A percentile compares a stretch with the other conserved stretches of the same genome.
phyloP scores from a whole-genome alignment of 2,329 filamentous ascomycete species.

The Calycina herbarum region DNA sequence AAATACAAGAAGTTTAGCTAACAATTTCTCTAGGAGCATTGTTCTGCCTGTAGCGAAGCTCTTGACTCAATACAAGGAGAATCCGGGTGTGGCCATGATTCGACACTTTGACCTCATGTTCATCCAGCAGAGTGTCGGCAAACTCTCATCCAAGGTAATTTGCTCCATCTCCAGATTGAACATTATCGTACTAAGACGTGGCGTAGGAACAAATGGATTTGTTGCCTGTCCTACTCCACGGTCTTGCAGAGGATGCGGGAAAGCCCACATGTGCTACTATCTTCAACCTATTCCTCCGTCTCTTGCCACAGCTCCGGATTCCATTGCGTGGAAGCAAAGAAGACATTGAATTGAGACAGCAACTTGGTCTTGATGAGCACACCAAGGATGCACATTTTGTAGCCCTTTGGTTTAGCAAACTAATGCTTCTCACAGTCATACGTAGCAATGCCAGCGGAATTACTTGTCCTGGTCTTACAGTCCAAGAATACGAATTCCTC shows the following conservation, averaged over 20 bases:
- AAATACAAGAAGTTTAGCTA: not conserved
- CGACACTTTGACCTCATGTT: constrained; percentile 88
- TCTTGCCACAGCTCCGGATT: constrained; percentile 69
- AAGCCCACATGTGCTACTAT: constrained; percentile 60
- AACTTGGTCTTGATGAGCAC: constrained; percentile 63
- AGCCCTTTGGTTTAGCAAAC: constrained; percentile 71
- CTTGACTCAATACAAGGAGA: constrained; percentile 85
- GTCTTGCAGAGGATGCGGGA: constrained; percentile 60
- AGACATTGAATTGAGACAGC: constrained; percentile 65
- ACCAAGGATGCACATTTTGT: constrained; percentile 71
- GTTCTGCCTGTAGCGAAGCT: constrained; percentile 82
- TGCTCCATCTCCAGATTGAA: constrained; percentile 29
- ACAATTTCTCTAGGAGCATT: constrained; percentile 46
- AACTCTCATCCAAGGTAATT: constrained; percentile 50
- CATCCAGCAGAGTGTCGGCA: constrained; percentile 77
- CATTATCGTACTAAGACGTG: constrained; percentile 24
- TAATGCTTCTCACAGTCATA: constrained; percentile 67
- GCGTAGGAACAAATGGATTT: constrained; percentile 66
- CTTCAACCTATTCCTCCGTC: constrained; percentile 79
- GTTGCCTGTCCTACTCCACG: constrained; percentile 68
- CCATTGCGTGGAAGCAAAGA: constrained; percentile 78
- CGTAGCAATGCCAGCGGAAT: constrained; percentile 36
- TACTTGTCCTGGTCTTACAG: constrained; percentile 57
- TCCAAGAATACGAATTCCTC: constrained; percentile 68
- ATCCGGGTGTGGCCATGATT: constrained; percentile 66